Evolutionary conservation across 352 stramenopile genomes (phyloP).

Genomic region (Phytophthora sansomeana): DNA sequence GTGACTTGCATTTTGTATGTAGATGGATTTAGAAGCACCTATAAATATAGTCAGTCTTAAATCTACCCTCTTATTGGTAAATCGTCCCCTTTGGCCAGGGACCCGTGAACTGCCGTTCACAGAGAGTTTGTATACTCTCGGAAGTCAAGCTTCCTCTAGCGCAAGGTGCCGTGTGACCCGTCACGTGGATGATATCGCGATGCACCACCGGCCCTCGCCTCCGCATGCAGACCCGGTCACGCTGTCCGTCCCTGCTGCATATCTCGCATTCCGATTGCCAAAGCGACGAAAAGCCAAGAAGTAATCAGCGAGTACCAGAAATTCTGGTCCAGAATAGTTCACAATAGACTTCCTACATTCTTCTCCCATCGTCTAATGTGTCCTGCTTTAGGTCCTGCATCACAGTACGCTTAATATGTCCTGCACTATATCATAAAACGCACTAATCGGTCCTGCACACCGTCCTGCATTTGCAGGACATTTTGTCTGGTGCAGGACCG

Average conservation of each 20-base stretch:
- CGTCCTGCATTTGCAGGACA: constrained; percentile 10
- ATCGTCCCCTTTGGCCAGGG: too few species aligned
- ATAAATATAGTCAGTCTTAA: too few species aligned
- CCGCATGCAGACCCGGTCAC: constrained; percentile 4
- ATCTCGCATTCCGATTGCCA: constrained; percentile 1
- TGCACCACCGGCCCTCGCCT: neutral
- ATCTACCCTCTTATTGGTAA: too few species aligned
- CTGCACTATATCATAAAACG: neutral
- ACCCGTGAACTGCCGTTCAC: too few species aligned
- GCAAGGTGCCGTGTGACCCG: too few species aligned
- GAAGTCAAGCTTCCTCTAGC: too few species aligned
- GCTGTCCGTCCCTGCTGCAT: neutral
- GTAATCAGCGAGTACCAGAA: neutral
- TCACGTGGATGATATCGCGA: constrained; percentile 10
- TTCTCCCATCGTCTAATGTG: neutral
- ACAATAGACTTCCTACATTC: neutral
- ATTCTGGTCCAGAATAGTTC: neutral
- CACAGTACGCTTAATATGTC: neutral
- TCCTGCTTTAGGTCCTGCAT: constrained; percentile 1
- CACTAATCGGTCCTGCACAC: neutral
- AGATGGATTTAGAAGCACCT: too few species aligned
- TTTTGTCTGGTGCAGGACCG: neutral
- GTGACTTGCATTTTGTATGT: too few species aligned
- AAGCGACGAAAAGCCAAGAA: constrained; percentile 5
- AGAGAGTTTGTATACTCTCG: too few species aligned